These are phyloP conservation scores for Nitzschia sp. DNA, from an alignment of 108 stramenopile genomes.

Conservation along the genomic window DNA sequence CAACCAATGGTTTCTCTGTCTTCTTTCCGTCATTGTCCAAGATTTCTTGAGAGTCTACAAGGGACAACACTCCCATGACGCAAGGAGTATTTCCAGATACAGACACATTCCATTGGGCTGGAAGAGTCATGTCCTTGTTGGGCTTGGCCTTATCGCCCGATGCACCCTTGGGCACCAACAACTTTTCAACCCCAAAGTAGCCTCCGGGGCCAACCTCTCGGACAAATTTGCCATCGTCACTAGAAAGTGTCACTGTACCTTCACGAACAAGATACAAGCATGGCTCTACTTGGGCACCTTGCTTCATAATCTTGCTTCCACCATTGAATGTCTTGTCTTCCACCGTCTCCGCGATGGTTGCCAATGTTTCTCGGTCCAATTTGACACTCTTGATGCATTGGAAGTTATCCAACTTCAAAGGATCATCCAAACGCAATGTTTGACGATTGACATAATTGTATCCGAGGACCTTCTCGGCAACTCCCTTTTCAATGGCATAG, in stretches of 20 bases:
- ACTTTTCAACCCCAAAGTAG: conserved; percentile 68
- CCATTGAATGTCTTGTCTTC: conserved; percentile 50
- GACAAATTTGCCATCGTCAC: conserved; percentile 16
- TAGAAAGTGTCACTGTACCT: conserved; percentile 50
- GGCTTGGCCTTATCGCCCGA: conserved; percentile 10
- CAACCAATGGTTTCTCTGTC: conserved; percentile 17
- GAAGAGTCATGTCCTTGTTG: conserved; percentile 17
- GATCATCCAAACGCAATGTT: conserved; percentile 12
- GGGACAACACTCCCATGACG: conserved; percentile 62
- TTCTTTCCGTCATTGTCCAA: conserved; percentile 26
- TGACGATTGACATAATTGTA: conserved; percentile 20
- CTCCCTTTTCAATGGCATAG: conserved; percentile 17
- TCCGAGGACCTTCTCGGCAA: conserved; percentile 17
- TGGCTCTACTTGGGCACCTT: conserved; percentile 62
- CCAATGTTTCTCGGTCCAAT: conserved; percentile 18
- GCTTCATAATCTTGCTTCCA: conserved; percentile 71
- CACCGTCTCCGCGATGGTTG: conserved; percentile 46
- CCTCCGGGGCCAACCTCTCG: conserved; percentile 43
- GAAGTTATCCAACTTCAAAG: conserved; percentile 37
- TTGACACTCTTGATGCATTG: conserved; percentile 49
- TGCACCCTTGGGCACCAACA: conserved; percentile 36
- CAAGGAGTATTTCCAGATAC: conserved; percentile 53
- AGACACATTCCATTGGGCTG: conserved; percentile 54
- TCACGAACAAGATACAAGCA: conserved; percentile 58
- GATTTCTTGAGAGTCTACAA: conserved; percentile 60